Evolutionary conservation across 345 rosid species (phyloP), one percentile per base, ranked within the genome.

Genomic region (Lepidium africanum): DNA sequence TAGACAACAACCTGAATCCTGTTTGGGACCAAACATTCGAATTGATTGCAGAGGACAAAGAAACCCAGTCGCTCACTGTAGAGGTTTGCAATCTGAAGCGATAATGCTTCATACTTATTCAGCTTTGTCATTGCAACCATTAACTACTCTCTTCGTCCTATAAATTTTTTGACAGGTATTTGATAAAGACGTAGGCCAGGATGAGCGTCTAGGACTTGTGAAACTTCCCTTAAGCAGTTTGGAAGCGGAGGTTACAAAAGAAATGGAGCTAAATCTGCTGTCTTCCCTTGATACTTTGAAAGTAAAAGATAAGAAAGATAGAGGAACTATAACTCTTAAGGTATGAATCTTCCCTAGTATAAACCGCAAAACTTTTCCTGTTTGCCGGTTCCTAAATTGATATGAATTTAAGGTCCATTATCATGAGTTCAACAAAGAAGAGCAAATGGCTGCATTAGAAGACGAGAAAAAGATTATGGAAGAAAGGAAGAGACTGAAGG

Each of bases 11-110:
- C 82, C 82, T 95, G 64, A 89, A 89, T 80, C 99, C 99, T 73
- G 82, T 88, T 56, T 95, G 96, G 96, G 82, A 95, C 75, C 85
- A 91, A 76, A 71, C 89, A 35, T 95, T 86, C 46, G 94, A 87
- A 62, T 55, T 95, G 84, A 86, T 95, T 70, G 96, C 85, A 49
- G 99, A 95, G 77, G 98, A 95, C 88, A 91, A 88, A 83, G 99
- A 95, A 83, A 95, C 97, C 0, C 99, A 95, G 62, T 82, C 83
- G 7, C 86, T 89, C 57, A 73, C 78, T 53, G 38, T 95, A 63
- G 96, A 95, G 98, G 99, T 95, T 64, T 75, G 48, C 54, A 40
- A 39, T 48, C 39, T 23, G 1, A 62, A 25, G 41, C 51, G 21
- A 14, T n/a, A 9, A 33, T 41, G 12, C 57, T 21, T 56, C 59